Evolutionary conservation across 176 grass and related monocot species (phyloP), one percentile per base, ranked within the genome.

Genomic region (Carex cristatella): DNA sequence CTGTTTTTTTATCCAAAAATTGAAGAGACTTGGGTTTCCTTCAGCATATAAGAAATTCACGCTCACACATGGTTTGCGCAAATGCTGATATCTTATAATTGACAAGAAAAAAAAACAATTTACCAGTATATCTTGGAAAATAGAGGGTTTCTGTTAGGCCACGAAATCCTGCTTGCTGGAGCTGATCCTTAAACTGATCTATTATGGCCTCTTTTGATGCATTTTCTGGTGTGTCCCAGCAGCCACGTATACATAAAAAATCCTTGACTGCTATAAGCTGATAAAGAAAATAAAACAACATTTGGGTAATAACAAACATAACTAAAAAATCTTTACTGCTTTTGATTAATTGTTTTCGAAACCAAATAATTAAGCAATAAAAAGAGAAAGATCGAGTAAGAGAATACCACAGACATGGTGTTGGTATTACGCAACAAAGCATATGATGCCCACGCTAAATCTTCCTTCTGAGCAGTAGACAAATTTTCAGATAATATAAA

Each of bases 361-460:
- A 27, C 11, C 12, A 85, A 61, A 33, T 23, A 61, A 59, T 40
- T 14, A 65, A 51, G 58, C 53, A 40, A 46, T 58, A 14, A 38
- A 65, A n/a, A 35, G 38, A 37, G 3, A 37, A 37, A 37, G 35
- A 37, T 2, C 0, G 35, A 40, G 38, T 40, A 40, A 40, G 38
- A 75, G 10, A 80, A 81, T 94, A 98, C 96, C 87, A 98, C 89
- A 10, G 93, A 94, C 2, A 92, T 91, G 49, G 91, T 94, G 87
- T 98, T 95, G 44, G 93, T 98, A 84, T 88, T 95, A 53, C 90
- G 88, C 46, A 98, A 83, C 69, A 98, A 84, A 18, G 86, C 93
- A 77, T 94, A 98, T 0, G 91, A 95, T 18, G 91, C 88, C 96
- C 96, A 95, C 3, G 96, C 93, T 80, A 95, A 65, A 71, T 95